Percentiles rank a stretch among this genome's conserved stretches.
Conservation (phyloP, 192 early-diverging fungal genomes). For the Entophlyctis luteolus region DNA sequence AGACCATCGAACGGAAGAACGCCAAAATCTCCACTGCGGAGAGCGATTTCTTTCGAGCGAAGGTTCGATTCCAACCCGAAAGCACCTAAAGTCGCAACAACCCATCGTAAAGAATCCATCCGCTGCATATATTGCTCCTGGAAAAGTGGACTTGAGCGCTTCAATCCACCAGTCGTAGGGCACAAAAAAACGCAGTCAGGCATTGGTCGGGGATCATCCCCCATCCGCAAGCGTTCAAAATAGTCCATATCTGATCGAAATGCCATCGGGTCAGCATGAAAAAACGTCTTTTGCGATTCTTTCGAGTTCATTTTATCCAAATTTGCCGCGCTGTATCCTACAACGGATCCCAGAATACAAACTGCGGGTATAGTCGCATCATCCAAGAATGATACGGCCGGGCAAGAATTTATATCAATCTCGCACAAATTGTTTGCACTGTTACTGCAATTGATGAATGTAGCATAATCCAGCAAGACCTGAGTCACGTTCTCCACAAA, state of each 20-base stretch:
- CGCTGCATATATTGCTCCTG: not conserved
- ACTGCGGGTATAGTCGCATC: conserved; percentile 6
- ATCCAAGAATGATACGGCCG: not conserved
- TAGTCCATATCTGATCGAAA: not conserved
- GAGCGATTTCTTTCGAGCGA: not conserved
- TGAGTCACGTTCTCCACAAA: conserved; percentile 6
- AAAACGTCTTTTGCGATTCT: not conserved
- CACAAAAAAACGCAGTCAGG: conserved; percentile 7
- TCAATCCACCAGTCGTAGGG: too few species aligned
- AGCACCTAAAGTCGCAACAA: conserved; percentile 12
- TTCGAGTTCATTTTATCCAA: too few species aligned
- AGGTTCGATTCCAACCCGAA: conserved; percentile 19
- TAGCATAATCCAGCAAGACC: conserved; percentile 4
- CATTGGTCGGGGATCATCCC: conserved; percentile 1
- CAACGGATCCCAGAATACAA: not conserved
- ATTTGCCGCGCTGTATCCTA: not conserved
- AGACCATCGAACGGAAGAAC: not conserved
- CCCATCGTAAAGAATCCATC: conserved; percentile 17
- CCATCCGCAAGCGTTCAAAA: not conserved
- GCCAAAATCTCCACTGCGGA: conserved; percentile 15
- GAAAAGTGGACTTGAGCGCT: too few species aligned
- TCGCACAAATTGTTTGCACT: conserved; percentile 3
- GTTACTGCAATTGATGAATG: too few species aligned
- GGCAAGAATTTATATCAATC: not conserved
- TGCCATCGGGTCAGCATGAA: not conserved